Base-by-base conservation (phyloP, 192 early-diverging fungal species). In the Backusella psychrophila region DNA sequence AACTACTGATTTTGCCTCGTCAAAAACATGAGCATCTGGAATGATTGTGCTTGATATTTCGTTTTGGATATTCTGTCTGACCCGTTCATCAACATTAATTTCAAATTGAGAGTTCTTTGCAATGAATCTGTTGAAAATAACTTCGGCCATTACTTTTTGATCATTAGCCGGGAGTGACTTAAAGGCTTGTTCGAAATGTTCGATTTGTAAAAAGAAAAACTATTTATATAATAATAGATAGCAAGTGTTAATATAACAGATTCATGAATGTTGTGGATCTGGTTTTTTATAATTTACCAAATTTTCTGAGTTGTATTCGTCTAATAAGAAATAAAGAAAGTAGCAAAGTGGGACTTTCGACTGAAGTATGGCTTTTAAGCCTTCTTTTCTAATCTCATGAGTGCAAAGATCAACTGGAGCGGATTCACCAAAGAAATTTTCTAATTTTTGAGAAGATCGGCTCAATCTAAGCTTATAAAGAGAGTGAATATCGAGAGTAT, bases 161-260 rank as follows among this genome's bases (percentile, higher is more conserved):
- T 70, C 39, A n/a, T 21, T 14, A 26, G 23, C 12, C 4, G 23
- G 56, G 8, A 63, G 21, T 5, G 56, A 85, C 66, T 29, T 42
- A 36, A 46, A 42, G 46, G 21, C 29, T 71, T 23, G 21, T 69
- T 85, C 84, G 52, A 84, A 87, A 42, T 86, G 78, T 66, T 86
- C 83, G 3, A 88, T 87, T 35, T 87, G 85, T 4, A 87, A 59
- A 33, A 85, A 87, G 21, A 87, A 87, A 41, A 87, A 87, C 85
- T 86, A 65, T 41, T 15, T 36, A 29, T 53, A 71, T 59, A 23
- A 65, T 76, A 72, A 42, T 23, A 23, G 2, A 44, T 44, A 44
- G 42, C 12, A 44, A 44, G 4, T 44, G 5, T 63, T 33, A 71
- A 12, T 31, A 59, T 14, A 41, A 56, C 21, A 21, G n/a, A 56